These are phyloP conservation scores for Fremontodendron californicum DNA, from an alignment of 345 rosid genomes.

Conservation along the genomic window DNA sequence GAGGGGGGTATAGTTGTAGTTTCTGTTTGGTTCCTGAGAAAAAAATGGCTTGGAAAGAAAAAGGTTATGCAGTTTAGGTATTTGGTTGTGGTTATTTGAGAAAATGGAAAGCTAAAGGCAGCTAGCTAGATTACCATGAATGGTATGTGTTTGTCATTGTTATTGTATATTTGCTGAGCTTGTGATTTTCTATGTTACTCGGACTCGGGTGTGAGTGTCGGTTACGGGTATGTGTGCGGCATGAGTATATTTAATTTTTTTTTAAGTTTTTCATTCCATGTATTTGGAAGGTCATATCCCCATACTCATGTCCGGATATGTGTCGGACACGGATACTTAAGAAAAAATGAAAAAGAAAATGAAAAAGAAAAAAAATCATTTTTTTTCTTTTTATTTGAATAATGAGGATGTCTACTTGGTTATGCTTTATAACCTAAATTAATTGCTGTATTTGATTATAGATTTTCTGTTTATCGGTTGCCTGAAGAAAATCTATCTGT, in stretches of 20 bases:
- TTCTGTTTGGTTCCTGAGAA: slow-evolving; percentile 17
- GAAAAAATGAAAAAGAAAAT: too few relatives aligned
- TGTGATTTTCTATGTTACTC: not conserved
- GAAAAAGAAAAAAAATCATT: not conserved
- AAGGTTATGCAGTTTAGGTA: slow-evolving; percentile 10
- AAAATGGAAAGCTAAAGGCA: slow-evolving; percentile 17
- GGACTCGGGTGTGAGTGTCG: too few relatives aligned
- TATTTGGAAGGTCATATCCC: too few relatives aligned
- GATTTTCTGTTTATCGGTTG: not conserved
- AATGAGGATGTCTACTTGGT: not conserved
- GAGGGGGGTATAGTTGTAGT: not conserved
- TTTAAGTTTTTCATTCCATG: too few relatives aligned
- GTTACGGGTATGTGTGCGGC: too few relatives aligned
- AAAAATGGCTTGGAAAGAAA: not conserved
- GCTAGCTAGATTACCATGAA: not conserved
- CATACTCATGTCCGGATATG: too few relatives aligned
- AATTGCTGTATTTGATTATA: not conserved
- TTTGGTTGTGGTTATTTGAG: too few relatives aligned
- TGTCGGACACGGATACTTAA: too few relatives aligned
- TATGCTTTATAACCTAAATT: not conserved
- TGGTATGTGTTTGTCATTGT: not conserved
- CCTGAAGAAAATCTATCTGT: not conserved
- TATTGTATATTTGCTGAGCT: not conserved
- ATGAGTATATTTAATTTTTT: too few relatives aligned
- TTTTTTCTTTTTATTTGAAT: not conserved